Base-by-base conservation (phyloP, 108 stramenopile genomes). In the Pseudonitzschia multistriata region DNA sequence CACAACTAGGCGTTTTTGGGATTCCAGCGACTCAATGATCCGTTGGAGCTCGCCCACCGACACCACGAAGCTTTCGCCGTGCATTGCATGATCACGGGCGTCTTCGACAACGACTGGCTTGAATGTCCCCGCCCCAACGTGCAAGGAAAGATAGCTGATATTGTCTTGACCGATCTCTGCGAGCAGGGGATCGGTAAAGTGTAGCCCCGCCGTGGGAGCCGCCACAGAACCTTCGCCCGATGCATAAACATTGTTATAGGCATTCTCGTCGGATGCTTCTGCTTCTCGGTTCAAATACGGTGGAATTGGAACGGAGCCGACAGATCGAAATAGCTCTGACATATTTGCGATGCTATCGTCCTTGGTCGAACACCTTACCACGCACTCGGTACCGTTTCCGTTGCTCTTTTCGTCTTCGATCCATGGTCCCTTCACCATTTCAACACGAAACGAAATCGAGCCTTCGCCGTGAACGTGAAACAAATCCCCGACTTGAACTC, bases 71-170 rank as follows among this genome's bases (percentile, higher is more conserved):
- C 34, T 42, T 74, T 84, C 83, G n/a, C 64, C 78, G 52, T 85
- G 84, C 84, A 85, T 85, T 31, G 21, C 35, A 59, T 85, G 84
- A 10, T 81, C 76, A 14, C 71, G 30, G 14, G 77, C 84, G 54
- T 73, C 72, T 39, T 68, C 42, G 14, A 27, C 73, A 31, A 72
- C 34, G 14, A 70, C 79, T 10, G 84, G 84, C 72, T 71, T 82
- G 71, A 85, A 85, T 3, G 84, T 85, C 61, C 84, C 84, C 1
- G 81, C 81, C 47, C 84, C 84, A 29, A 85, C 84, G 57, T 85
- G 84, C 31, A 85, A 40, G 17, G 81, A 79, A 15, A 85, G 54
- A 24, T 57, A 55, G 34, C 68, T 71, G 1, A 53, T 62, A 45
- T 71, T 79, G 4, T 37, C 37, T 19, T 48, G 30, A 34, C 67